These are phyloP conservation scores for Penicillium odoratum DNA, from an alignment of 495 filamentous ascomycete species.

Conservation along the genomic window DNA sequence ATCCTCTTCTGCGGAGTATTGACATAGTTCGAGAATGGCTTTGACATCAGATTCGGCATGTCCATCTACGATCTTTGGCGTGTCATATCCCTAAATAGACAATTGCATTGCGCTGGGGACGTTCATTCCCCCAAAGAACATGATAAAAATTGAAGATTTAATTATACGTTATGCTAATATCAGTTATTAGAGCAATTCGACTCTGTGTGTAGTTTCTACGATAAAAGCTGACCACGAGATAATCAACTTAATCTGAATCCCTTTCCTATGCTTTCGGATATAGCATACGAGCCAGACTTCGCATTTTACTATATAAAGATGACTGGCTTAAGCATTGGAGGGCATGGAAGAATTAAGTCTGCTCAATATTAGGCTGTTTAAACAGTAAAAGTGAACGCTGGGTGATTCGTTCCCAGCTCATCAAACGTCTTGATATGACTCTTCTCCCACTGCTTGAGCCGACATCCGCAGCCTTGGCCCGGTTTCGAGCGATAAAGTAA, in stretches of 20 bases:
- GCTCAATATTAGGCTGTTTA: not conserved
- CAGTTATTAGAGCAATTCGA: not conserved
- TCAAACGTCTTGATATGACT: not conserved
- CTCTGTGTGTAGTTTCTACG: not conserved
- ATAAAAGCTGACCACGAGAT: not conserved
- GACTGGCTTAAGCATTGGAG: constrained; percentile 1
- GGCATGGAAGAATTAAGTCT: no score
- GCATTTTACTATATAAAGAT: constrained; percentile 9
- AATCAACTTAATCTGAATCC: not conserved
- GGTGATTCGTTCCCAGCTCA: not conserved
- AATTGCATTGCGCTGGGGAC: constrained; percentile 20
- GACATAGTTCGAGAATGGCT: constrained; percentile 18
- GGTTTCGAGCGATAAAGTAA: not conserved
- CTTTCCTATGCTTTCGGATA: not conserved
- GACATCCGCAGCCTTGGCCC: not conserved
- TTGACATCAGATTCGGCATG: constrained; percentile 15
- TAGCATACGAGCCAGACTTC: not conserved
- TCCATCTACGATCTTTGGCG: constrained; percentile 20
- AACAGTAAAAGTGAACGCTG: not conserved
- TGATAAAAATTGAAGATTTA: not conserved
- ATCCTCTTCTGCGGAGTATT: constrained; percentile 19
- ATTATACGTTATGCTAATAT: not conserved
- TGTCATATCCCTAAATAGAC: constrained; percentile 17
- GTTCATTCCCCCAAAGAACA: not conserved
- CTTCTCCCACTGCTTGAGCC: not conserved